phyloP scores from a whole-genome alignment of 2,329 filamentous ascomycete species.

The Exutisphaerella laricina region DNA sequence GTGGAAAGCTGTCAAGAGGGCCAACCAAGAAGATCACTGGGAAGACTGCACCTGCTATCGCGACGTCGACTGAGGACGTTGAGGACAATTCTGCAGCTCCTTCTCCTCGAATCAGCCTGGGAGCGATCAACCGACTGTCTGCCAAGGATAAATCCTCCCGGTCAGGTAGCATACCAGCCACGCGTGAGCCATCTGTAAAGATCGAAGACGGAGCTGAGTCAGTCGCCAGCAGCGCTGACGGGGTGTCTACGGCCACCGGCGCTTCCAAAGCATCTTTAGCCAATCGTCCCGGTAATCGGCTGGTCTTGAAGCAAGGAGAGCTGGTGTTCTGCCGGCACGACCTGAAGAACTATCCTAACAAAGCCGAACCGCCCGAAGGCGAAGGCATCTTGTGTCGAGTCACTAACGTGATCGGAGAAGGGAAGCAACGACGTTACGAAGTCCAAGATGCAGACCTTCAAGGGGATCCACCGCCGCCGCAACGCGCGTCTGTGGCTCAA shows the following conservation, averaged over 20 bases:
- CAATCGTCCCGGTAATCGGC: slow-evolving; percentile 25
- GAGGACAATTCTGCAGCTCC: slow-evolving; percentile 31
- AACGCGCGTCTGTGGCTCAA: slow-evolving; percentile 43
- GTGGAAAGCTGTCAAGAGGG: slow-evolving; percentile 25
- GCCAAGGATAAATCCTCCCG: slow-evolving; percentile 36
- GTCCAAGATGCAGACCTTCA: slow-evolving; percentile 45
- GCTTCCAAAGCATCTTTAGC: slow-evolving; percentile 28
- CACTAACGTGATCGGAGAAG: slow-evolving; percentile 48
- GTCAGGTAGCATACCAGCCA: slow-evolving; percentile 41
- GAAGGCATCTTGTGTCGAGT: slow-evolving; percentile 49
- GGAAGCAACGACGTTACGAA: slow-evolving; percentile 50
- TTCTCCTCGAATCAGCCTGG: slow-evolving; percentile 29
- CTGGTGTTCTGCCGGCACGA: slow-evolving; percentile 49
- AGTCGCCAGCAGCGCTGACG: slow-evolving; percentile 41
- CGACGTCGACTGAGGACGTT: slow-evolving; percentile 26
- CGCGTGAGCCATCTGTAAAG: slow-evolving; percentile 47
- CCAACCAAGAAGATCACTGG: slow-evolving; percentile 23
- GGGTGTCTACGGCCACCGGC: slow-evolving; percentile 26
- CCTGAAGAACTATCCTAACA: slow-evolving; percentile 24
- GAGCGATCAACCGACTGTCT: slow-evolving; percentile 21
- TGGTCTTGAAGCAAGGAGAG: slow-evolving; percentile 38
- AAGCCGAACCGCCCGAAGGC: slow-evolving; percentile 38
- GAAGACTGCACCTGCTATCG: slow-evolving; percentile 20
- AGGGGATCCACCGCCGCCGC: slow-evolving; percentile 28
- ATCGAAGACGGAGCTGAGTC: slow-evolving; percentile 43